phyloP scores from a whole-genome alignment of 2,329 filamentous ascomycete species.

The Paecilomyces fulvus region DNA sequence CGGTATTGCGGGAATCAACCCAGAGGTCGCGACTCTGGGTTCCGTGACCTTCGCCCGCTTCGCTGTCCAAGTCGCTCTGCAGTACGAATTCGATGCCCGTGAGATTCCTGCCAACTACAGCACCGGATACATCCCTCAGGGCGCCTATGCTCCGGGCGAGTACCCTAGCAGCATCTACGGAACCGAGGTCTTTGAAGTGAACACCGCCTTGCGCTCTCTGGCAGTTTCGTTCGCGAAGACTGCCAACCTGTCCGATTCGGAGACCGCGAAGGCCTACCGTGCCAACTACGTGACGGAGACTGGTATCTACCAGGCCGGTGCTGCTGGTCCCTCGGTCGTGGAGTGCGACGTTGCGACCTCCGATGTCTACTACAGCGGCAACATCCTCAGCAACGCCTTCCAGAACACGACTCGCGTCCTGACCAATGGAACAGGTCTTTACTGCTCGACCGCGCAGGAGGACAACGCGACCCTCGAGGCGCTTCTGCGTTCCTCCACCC shows the following conservation, averaged over 20 bases:
- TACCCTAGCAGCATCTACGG: slow-evolving; percentile 56
- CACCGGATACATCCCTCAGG: slow-evolving; percentile 62
- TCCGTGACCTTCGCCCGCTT: slow-evolving; percentile 61
- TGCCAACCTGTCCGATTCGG: slow-evolving; percentile 47
- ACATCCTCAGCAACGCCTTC: slow-evolving; percentile 53
- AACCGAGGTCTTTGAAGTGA: slow-evolving; percentile 62
- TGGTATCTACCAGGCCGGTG: slow-evolving; percentile 33
- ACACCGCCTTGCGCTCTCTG: slow-evolving; percentile 47
- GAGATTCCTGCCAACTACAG: slow-evolving; percentile 58
- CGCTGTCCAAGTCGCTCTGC: slow-evolving; percentile 64
- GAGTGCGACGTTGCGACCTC: slow-evolving; percentile 62
- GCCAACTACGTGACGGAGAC: slow-evolving; percentile 37
- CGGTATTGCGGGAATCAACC: slow-evolving; percentile 68
- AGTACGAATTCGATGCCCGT: slow-evolving; percentile 66
- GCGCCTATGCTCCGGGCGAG: slow-evolving; percentile 44
- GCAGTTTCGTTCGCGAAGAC: slow-evolving; percentile 45
- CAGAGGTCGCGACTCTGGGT: slow-evolving; percentile 56
- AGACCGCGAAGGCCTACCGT: slow-evolving; percentile 46
- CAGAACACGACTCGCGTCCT: slow-evolving; percentile 55
- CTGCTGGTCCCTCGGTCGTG: slow-evolving; percentile 46
- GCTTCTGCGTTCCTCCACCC: slow-evolving; percentile 51
- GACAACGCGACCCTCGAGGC: slow-evolving; percentile 63
- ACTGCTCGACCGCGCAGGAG: slow-evolving; percentile 66
- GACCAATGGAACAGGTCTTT: slow-evolving; percentile 59
- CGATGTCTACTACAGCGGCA: slow-evolving; percentile 63